Conservation (phyloP, 2,329 filamentous ascomycete genomes). For the Teratosphaeria zuluensis region DNA sequence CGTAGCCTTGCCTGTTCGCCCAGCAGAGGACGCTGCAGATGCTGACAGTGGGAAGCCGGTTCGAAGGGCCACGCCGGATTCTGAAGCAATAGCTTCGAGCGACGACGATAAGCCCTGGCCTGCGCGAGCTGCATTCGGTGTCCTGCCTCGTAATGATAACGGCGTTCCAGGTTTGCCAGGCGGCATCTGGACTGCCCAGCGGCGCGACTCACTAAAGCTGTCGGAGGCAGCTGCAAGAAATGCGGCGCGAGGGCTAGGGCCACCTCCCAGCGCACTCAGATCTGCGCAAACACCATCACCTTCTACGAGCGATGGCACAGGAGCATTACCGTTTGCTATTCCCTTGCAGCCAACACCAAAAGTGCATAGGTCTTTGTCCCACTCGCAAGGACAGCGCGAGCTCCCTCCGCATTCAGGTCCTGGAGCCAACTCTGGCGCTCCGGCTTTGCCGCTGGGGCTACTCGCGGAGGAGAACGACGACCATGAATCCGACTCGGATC, state of each 20-base stretch:
- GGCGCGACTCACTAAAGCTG: conserved; percentile 24
- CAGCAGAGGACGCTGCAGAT: neutral
- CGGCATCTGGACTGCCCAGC: conserved; percentile 24
- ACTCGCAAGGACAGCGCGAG: conserved; percentile 51
- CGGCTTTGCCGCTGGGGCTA: conserved; percentile 19
- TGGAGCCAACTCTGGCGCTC: conserved; percentile 8
- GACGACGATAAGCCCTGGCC: conserved; percentile 63
- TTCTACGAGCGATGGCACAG: conserved; percentile 30
- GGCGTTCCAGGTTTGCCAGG: conserved; percentile 34
- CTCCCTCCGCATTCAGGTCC: conserved; percentile 3
- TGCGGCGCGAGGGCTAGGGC: conserved; percentile 40
- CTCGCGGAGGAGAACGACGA: conserved; percentile 19
- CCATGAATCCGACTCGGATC: conserved; percentile 15
- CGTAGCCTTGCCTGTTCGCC: neutral
- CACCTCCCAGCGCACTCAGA: conserved; percentile 18
- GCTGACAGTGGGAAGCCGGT: conserved; percentile 29
- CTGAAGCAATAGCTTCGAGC: conserved; percentile 84
- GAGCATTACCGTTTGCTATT: conserved; percentile 73
- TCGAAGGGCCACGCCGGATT: conserved; percentile 83
- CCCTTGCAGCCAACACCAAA: conserved; percentile 85
- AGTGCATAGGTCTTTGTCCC: conserved; percentile 89
- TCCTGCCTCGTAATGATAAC: conserved; percentile 20
- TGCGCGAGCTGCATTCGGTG: conserved; percentile 48
- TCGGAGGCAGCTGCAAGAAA: conserved; percentile 19
- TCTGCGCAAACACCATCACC: conserved; percentile 28